These are phyloP conservation scores for Bipolaris victoriae DNA, from an alignment of 2,329 filamentous ascomycete species.

Conservation along the genomic window DNA sequence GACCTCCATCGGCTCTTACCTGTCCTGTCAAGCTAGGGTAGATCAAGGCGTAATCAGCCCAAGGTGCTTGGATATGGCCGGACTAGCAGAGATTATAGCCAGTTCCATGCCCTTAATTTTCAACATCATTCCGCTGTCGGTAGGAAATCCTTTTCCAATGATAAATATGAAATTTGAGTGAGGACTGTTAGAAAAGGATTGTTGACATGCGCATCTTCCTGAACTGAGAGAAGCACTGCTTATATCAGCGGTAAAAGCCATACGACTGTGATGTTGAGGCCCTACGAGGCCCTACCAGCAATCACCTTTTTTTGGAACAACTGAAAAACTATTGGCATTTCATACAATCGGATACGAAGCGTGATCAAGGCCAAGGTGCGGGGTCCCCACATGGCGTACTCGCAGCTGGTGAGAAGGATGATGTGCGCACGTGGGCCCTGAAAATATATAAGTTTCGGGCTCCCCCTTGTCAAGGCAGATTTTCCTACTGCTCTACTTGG, in stretches of 20 bases:
- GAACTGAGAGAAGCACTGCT: background rate
- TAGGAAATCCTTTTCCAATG: background rate
- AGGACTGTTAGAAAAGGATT: background rate
- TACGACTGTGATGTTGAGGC: background rate
- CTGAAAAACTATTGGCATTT: background rate
- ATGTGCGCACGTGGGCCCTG: background rate
- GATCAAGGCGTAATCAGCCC: too few species aligned
- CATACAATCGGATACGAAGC: background rate
- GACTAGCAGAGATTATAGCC: constrained; percentile 42
- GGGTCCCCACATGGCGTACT: constrained; percentile 12
- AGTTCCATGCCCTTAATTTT: constrained; percentile 54
- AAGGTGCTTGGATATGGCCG: background rate
- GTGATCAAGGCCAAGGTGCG: constrained; percentile 3
- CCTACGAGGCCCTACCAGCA: background rate
- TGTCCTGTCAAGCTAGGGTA: too few species aligned
- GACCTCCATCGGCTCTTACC: too few species aligned
- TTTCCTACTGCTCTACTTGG: background rate
- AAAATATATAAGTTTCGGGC: background rate
- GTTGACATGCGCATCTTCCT: background rate
- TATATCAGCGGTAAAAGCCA: background rate
- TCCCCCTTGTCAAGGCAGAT: background rate
- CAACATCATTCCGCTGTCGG: constrained; percentile 36
- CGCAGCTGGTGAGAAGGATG: background rate
- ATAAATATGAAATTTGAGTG: constrained; percentile 6
- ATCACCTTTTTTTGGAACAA: background rate